These are phyloP conservation scores for Cercospora sp. DNA, from an alignment of 2,329 filamentous ascomycete species.

Conservation along the genomic window DNA sequence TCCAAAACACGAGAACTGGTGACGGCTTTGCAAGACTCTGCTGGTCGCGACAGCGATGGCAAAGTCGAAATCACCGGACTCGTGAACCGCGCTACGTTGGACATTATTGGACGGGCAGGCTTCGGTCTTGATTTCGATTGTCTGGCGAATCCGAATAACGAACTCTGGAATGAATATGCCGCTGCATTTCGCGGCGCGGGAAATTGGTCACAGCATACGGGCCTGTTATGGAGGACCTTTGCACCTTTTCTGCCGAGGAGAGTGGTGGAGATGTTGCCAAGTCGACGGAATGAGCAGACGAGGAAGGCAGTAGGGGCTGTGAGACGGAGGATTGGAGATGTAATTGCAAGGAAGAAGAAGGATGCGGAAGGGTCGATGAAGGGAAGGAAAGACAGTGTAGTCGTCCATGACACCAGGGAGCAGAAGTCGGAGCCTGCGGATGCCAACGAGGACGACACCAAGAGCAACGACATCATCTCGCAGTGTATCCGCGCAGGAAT, in stretches of 20 bases:
- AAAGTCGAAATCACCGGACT: not conserved
- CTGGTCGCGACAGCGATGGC: not conserved
- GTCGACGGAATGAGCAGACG: not conserved
- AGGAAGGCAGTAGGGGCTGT: not conserved
- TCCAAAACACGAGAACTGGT: not conserved
- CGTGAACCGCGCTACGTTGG: constrained; percentile 39
- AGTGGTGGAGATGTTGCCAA: not conserved
- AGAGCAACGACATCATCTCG: not conserved
- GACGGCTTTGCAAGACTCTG: not conserved
- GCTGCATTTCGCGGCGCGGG: not conserved
- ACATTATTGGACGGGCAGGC: constrained; percentile 48
- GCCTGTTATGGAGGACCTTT: not conserved
- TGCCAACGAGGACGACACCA: not conserved
- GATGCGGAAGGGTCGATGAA: not conserved
- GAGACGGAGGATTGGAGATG: not conserved
- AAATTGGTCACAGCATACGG: not conserved
- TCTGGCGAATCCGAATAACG: constrained; percentile 24
- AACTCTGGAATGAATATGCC: not conserved
- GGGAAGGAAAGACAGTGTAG: not conserved
- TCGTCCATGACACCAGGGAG: not conserved
- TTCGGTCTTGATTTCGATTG: constrained; percentile 45
- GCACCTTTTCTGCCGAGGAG: not conserved
- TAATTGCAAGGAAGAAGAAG: not conserved
- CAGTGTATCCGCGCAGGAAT: not conserved
- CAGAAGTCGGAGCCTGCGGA: not conserved